A percentile compares a stretch with the other conserved stretches of the same genome.
Evolutionary conservation across 495 filamentous ascomycete genomes (phyloP).

Genomic region (Hyaloscypha hepaticicola): DNA sequence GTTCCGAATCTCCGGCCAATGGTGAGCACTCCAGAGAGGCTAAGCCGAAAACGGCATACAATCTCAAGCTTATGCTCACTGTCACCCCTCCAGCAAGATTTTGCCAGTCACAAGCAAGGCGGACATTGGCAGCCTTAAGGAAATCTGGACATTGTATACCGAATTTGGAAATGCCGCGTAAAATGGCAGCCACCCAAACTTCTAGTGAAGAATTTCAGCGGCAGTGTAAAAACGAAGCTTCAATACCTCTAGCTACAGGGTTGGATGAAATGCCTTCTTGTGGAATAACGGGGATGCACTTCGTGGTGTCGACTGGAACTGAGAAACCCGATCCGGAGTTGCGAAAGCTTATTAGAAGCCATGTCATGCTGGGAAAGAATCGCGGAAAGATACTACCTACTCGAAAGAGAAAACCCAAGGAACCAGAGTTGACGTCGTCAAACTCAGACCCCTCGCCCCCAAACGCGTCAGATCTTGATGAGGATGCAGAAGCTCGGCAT

Average conservation of each 20-base stretch:
- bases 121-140: not conserved
- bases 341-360: constrained; percentile 29
- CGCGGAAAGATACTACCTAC: constrained; percentile 15
- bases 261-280: constrained; percentile 3
- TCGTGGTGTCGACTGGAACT: not conserved
- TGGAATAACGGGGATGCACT: not conserved
- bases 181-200: not conserved
- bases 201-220: not conserved
- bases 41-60: constrained; percentile 14
- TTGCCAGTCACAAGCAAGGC: not conserved
- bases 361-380: constrained; percentile 53
- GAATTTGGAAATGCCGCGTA: not conserved
- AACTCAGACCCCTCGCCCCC: not conserved
- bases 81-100: not conserved
- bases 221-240: not conserved
- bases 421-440: not conserved
- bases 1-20: not conserved
- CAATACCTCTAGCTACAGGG: not conserved
- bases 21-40: not conserved
- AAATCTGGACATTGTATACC: constrained; percentile 1
- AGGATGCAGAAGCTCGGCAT: no score
- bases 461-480: not conserved
- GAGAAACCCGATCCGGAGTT: constrained; percentile 4
- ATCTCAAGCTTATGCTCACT: not conserved
- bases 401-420: not conserved